These are phyloP conservation scores for Pyrenophora teres DNA, from an alignment of 2,329 filamentous ascomycete species.

Conservation along the genomic window DNA sequence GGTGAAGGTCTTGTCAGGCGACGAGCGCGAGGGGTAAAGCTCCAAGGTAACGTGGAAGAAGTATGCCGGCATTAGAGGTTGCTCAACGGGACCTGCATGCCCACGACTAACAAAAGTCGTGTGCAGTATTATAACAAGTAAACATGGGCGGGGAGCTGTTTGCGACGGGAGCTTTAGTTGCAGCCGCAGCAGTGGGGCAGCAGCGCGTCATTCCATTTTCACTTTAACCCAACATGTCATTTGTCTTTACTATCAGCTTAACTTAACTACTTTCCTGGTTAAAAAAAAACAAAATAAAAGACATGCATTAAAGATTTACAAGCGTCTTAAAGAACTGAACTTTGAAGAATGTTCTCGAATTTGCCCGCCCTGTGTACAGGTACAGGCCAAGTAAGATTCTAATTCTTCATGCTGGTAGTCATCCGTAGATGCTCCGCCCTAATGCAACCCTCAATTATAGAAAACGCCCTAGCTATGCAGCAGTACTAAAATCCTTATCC, in stretches of 20 bases:
- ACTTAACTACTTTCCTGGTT: too few relatives aligned
- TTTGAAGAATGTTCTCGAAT: not conserved
- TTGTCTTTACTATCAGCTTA: too few relatives aligned
- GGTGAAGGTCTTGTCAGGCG: constrained; percentile 42
- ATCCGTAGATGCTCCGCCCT: constrained; percentile 4
- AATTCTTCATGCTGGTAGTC: constrained; percentile 3
- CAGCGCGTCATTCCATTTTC: constrained; percentile 9
- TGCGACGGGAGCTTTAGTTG: constrained; percentile 9
- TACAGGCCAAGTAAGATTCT: not conserved
- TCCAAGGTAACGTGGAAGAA: constrained; percentile 68
- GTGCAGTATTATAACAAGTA: not conserved
- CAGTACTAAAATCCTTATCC: constrained; percentile 7
- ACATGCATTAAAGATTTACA: too few relatives aligned
- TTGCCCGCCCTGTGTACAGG: not conserved
- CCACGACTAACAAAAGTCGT: not conserved
- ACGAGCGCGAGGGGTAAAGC: constrained; percentile 54
- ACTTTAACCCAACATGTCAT: not conserved
- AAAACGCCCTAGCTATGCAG: constrained; percentile 36
- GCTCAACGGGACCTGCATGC: constrained; percentile 17
- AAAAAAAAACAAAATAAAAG: too few relatives aligned
- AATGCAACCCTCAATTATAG: not conserved
- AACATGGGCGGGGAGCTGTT: constrained; percentile 1
- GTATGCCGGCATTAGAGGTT: constrained; percentile 60
- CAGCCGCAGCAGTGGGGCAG: constrained; percentile 11
- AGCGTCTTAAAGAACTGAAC: too few relatives aligned